These are phyloP conservation scores for Paraconiothyrium sp. DNA, from an alignment of 2,329 filamentous ascomycete genomes.

Conservation along the genomic window DNA sequence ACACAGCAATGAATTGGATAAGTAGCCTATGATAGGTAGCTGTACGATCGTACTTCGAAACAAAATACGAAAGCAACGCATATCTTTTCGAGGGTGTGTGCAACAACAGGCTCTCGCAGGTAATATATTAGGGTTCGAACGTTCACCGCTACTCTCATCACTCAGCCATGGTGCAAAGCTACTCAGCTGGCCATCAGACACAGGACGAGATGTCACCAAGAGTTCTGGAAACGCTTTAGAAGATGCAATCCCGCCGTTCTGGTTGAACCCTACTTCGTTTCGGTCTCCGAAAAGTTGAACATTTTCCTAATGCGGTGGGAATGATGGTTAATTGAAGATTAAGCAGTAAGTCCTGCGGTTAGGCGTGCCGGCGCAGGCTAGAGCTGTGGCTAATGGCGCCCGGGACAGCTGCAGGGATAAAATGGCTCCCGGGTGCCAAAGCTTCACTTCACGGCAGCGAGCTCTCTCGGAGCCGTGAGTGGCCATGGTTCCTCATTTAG, in stretches of 20 bases:
- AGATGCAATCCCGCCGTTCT: slow-evolving; percentile 5
- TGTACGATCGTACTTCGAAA: too few relatives aligned
- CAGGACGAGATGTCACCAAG: slow-evolving; percentile 7
- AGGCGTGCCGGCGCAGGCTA: slow-evolving; percentile 7
- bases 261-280: slow-evolving; percentile 4
- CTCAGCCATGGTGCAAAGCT: slow-evolving; percentile 2
- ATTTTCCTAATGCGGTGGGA: slow-evolving; percentile 3
- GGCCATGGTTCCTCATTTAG: neutral
- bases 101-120: slow-evolving; percentile 1
- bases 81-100: neutral
- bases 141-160: slow-evolving; percentile 12
- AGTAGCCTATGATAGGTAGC: neutral
- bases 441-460: neutral
- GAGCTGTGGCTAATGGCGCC: slow-evolving; percentile 3
- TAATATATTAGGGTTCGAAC: slow-evolving; percentile 11
- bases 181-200: neutral
- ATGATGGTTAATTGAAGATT: neutral
- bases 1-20: slow-evolving; percentile 3
- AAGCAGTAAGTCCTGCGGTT: neutral
- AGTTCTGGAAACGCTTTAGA: slow-evolving; percentile 10
- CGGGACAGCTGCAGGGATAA: slow-evolving; percentile 1
- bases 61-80: neutral
- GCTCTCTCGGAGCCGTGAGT: neutral
- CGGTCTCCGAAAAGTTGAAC: slow-evolving; percentile 7
- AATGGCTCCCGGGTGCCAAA: neutral